A percentile compares a stretch with the other conserved stretches of the same genome.
Conservation (phyloP, 116 monocot species). For the Dioscorea cayenensis region DNA sequence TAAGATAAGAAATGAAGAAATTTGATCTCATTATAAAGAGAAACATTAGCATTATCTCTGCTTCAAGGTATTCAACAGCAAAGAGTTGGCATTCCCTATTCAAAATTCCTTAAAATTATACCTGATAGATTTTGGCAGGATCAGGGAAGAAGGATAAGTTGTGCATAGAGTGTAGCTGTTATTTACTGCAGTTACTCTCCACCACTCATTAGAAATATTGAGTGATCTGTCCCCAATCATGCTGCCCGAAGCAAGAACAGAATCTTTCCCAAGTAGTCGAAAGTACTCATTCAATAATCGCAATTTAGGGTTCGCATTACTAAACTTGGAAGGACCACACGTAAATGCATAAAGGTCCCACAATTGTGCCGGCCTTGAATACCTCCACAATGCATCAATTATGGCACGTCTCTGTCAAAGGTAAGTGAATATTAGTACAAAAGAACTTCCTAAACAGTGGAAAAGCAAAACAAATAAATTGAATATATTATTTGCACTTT, state of each 20-base stretch:
- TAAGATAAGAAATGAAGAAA: conserved; percentile 12
- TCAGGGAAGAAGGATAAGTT: conserved; percentile 81
- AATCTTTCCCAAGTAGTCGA: conserved; percentile 62
- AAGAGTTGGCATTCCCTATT: neutral
- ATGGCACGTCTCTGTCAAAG: conserved; percentile 67
- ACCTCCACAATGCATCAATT: conserved; percentile 61
- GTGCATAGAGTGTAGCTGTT: conserved; percentile 54
- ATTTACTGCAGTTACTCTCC: conserved; percentile 79
- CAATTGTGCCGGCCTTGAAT: conserved; percentile 50
- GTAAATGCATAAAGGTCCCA: conserved; percentile 81
- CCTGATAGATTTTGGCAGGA: conserved; percentile 88
- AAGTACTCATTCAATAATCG: conserved; percentile 76
- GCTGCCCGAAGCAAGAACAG: conserved; percentile 17
- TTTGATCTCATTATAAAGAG: neutral
- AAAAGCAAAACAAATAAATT: neutral
- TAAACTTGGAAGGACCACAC: conserved; percentile 66
- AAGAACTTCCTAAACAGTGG: neutral
- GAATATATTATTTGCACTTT: no score
- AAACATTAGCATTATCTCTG: neutral
- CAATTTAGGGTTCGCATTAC: conserved; percentile 53
- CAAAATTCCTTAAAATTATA: conserved; percentile 10
- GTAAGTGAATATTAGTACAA: neutral
- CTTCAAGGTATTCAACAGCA: neutral
- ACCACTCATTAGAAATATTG: conserved; percentile 54
- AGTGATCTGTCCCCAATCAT: conserved; percentile 30